phyloP scores from a whole-genome alignment of 352 stramenopile genomes.

The Aphanomyces cochlioides region DNA sequence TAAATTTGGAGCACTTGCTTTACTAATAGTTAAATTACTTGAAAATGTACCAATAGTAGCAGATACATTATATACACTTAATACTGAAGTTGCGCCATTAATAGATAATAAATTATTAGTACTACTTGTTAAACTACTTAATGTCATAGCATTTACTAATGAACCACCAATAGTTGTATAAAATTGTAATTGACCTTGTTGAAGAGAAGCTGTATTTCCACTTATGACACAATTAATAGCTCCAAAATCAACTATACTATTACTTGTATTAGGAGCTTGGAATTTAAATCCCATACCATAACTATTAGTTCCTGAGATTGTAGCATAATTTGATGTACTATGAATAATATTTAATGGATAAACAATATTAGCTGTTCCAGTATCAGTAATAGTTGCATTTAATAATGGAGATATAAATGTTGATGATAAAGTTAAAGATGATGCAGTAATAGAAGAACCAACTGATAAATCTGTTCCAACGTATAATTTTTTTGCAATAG shows the following conservation, averaged over 20 bases:
- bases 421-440: slow-evolving; percentile 2
- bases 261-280: slow-evolving; percentile 4
- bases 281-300: slow-evolving; percentile 17
- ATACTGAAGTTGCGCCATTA: not conserved
- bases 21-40: slow-evolving; percentile 16
- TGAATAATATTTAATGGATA: slow-evolving; percentile 15
- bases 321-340: slow-evolving; percentile 5
- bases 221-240: slow-evolving; percentile 3
- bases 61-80: slow-evolving; percentile 1
- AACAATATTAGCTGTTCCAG: slow-evolving; percentile 20
- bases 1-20: slow-evolving; percentile 6
- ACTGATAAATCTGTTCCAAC: slow-evolving; percentile 3
- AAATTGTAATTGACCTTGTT: slow-evolving; percentile 19
- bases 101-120: slow-evolving; percentile 11
- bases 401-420: slow-evolving; percentile 12
- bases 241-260: slow-evolving; percentile 13
- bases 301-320: slow-evolving; percentile 12
- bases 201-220: not conserved
- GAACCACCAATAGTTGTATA: slow-evolving; percentile 8
- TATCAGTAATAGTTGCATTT: slow-evolving; percentile 18
- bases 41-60: not conserved
- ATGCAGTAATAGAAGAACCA: slow-evolving; percentile 2
- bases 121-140: slow-evolving; percentile 1
- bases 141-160: slow-evolving; percentile 11
- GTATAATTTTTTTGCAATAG: not conserved